These are phyloP conservation scores for Magnolia kwangsiensis DNA, from an alignment of 164 flowering plant genomes.

Conservation along the genomic window DNA sequence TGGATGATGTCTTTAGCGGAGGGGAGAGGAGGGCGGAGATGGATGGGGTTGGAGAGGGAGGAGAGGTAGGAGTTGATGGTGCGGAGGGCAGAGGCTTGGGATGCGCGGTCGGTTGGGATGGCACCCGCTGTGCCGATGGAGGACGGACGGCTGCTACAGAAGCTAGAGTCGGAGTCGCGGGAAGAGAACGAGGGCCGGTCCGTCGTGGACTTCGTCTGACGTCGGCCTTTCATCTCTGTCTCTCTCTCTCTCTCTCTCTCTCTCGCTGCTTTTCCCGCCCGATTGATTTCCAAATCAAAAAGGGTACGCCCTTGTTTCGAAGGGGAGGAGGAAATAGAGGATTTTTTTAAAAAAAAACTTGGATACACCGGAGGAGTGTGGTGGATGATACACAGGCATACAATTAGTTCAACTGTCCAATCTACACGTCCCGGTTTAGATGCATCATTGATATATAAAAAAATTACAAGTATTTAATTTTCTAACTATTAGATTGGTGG, in stretches of 20 bases:
- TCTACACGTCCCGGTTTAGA: too few species aligned
- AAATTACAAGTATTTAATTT: too few species aligned
- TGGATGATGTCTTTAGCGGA: slow-evolving; percentile 64
- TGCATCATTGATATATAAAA: too few species aligned
- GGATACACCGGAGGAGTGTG: too few species aligned
- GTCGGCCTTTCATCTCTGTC: slow-evolving; percentile 7
- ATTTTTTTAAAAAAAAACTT: too few species aligned
- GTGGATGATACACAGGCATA: too few species aligned
- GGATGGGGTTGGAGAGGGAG: slow-evolving; percentile 40
- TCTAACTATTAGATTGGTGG: too few species aligned
- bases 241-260: not conserved
- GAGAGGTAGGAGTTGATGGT: slow-evolving; percentile 61
- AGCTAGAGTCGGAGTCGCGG: slow-evolving; percentile 70
- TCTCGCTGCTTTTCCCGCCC: not conserved
- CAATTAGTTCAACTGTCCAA: too few species aligned
- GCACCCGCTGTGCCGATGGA: slow-evolving; percentile 19
- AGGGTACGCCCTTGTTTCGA: too few species aligned
- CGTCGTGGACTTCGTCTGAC: slow-evolving; percentile 3
- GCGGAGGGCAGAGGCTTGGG: slow-evolving; percentile 52
- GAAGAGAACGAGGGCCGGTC: not conserved
- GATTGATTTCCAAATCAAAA: not conserved
- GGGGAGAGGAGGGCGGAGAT: slow-evolving; percentile 53
- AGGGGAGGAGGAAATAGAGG: too few species aligned
- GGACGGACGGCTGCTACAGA: slow-evolving; percentile 55
- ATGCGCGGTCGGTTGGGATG: slow-evolving; percentile 39